phyloP scores from a whole-genome alignment of 805 yeast species.

The Teunomyces funiuensis region DNA sequence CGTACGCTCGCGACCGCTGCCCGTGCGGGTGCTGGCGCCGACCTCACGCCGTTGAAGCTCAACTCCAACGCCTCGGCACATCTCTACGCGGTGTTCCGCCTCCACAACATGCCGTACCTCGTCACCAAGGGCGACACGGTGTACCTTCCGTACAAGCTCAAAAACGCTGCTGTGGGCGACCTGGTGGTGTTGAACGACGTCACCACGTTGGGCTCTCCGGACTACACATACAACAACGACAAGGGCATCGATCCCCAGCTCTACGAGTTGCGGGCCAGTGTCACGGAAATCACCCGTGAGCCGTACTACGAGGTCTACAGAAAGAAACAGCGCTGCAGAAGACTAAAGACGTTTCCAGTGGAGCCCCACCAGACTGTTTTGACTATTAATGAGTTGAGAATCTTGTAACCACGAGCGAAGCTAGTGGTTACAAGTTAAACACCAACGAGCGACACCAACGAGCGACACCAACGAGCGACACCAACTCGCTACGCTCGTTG shows the following conservation, averaged over 20 bases:
- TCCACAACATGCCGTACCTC: conserved; percentile 81
- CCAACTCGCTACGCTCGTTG: no score
- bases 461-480: no score
- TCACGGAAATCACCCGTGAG: conserved; percentile 81
- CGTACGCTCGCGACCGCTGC: conserved; percentile 1
- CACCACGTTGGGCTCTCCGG: conserved; percentile 80
- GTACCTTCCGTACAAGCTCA: conserved; percentile 74
- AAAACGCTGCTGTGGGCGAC: conserved; percentile 81
- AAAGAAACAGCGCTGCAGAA: conserved; percentile 73
- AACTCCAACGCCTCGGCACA: conserved; percentile 53
- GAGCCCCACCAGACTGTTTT: conserved; percentile 77
- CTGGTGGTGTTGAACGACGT: conserved; percentile 71
- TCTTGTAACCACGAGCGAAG: conserved; percentile 38
- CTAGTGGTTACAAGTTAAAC: no score
- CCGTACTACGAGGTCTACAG: conserved; percentile 59
- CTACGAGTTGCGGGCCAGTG: conserved; percentile 69
- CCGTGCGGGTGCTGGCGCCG: not conserved
- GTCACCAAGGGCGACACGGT: conserved; percentile 90
- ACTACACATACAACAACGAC: conserved; percentile 60
- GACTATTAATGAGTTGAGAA: conserved; percentile 68
- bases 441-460: no score
- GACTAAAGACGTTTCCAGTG: conserved; percentile 71
- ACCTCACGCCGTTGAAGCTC: conserved; percentile 52
- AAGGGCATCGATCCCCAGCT: conserved; percentile 46
- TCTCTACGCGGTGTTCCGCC: conserved; percentile 77